Conservation (phyloP, 2,329 filamentous ascomycete genomes). For the Magnaporthiopsis poae region DNA sequence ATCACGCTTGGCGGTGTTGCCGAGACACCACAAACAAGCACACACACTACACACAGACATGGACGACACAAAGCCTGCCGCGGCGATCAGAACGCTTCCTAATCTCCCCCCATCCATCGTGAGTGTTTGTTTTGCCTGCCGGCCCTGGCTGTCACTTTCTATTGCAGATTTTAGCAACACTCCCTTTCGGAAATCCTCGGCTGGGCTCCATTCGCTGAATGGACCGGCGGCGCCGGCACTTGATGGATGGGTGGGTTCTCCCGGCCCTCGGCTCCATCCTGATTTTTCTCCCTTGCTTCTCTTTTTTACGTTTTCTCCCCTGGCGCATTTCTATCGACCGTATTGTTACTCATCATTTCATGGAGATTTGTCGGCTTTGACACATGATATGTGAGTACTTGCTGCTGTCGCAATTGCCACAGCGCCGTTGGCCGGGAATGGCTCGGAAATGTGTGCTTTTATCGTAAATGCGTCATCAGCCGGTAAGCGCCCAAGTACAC, state of each 20-base stretch:
- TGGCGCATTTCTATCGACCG: too few relatives aligned
- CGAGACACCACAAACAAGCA: neutral
- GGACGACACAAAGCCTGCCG: neutral
- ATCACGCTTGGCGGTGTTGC: too few relatives aligned
- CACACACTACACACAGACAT: neutral
- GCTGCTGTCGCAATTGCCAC: neutral
- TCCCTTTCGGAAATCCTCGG: neutral
- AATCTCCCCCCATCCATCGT: neutral
- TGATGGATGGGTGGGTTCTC: neutral
- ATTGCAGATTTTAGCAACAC: neutral
- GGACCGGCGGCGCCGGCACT: neutral
- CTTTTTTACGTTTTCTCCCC: neutral
- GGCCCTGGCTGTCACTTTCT: neutral
- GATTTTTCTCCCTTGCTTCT: conserved; percentile 7
- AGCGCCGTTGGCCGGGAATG: neutral
- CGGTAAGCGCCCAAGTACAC: neutral
- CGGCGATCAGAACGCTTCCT: neutral
- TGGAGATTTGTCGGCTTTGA: neutral
- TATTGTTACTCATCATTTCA: neutral
- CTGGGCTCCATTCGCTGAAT: neutral
- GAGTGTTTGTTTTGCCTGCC: too few relatives aligned
- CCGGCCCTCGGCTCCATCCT: conserved; percentile 4
- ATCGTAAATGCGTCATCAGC: neutral
- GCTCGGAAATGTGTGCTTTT: neutral
- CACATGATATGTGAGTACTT: neutral